Percentiles rank a stretch among this genome's conserved stretches.
Conservation (phyloP, 2,329 filamentous ascomycete genomes). For the Teratosphaeria epicoccoides region DNA sequence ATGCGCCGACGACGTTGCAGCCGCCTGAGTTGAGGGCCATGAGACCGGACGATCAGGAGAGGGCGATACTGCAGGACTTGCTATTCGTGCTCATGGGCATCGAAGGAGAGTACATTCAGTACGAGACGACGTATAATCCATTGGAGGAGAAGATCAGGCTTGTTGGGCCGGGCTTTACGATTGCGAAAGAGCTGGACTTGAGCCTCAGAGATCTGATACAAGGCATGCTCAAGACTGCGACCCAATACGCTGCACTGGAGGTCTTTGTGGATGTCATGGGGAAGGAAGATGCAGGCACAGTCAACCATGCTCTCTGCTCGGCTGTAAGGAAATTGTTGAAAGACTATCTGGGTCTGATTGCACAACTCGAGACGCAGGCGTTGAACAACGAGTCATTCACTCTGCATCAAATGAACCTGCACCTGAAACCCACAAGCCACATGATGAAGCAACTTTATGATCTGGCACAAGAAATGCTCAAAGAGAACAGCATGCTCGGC, state of each 20-base stretch:
- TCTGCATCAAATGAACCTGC: conserved; percentile 82
- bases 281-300: conserved; percentile 80
- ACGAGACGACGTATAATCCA: conserved; percentile 71
- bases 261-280: conserved; percentile 92
- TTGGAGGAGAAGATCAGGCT: conserved; percentile 76
- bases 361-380: conserved; percentile 87
- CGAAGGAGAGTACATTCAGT: conserved; percentile 94
- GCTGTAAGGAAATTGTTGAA: conserved; percentile 83
- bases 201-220: conserved; percentile 78
- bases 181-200: conserved; percentile 76
- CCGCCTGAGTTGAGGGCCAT: conserved; percentile 59
- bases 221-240: conserved; percentile 88
- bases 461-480: conserved; percentile 75
- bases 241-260: conserved; percentile 82
- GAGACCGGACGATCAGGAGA: conserved; percentile 72
- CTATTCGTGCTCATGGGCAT: conserved; percentile 96
- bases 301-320: conserved; percentile 94
- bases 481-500: conserved; percentile 77
- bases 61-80: conserved; percentile 77
- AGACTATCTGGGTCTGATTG: conserved; percentile 85
- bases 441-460: conserved; percentile 86
- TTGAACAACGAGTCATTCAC: conserved; percentile 84
- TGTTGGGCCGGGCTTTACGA: conserved; percentile 67
- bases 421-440: conserved; percentile 80
- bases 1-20: conserved; percentile 58